A percentile compares a stretch with the other conserved stretches of the same genome.
These are phyloP conservation scores for Adenanthera pavonina DNA, from an alignment of 306 rosid genomes.

Conservation along the genomic window DNA sequence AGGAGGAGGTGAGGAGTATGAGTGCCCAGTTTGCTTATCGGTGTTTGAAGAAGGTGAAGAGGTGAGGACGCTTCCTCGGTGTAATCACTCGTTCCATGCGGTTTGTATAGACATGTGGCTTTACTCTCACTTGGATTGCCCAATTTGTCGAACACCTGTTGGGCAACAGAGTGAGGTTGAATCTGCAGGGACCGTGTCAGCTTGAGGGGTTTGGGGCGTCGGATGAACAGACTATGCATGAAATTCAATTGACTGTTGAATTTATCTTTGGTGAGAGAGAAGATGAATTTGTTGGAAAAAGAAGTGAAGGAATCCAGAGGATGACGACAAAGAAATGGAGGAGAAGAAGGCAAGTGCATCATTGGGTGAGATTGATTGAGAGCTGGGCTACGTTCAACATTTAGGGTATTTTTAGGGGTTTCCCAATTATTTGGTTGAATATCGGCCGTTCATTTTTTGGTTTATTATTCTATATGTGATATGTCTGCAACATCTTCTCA, in stretches of 20 bases:
- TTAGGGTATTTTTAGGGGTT: neutral
- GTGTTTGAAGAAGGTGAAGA: constrained; percentile 87
- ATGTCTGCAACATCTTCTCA: neutral
- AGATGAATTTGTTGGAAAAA: neutral
- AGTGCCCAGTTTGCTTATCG: constrained; percentile 77
- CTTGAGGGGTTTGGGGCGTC: neutral
- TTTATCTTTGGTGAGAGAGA: neutral
- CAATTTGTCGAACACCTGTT: constrained; percentile 72
- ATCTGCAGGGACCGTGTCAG: constrained; percentile 2
- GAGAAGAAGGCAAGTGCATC: neutral
- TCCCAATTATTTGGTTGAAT: constrained; percentile 15
- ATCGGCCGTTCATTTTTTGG: constrained; percentile 19
- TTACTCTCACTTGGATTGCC: constrained; percentile 80
- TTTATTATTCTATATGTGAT: neutral
- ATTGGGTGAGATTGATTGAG: neutral
- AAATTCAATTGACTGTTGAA: neutral
- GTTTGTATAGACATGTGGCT: constrained; percentile 90
- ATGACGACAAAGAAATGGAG: neutral
- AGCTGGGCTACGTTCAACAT: neutral
- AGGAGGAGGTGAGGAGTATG: constrained; percentile 36
- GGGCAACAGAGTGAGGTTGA: neutral
- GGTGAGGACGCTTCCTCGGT: constrained; percentile 63
- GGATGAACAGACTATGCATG: neutral
- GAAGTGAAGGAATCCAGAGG: neutral
- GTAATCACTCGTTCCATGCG: constrained; percentile 75